Percentiles rank a stretch among this genome's conserved stretches.
Conservation (phyloP, 2,329 filamentous ascomycete species). For the Fusarium abutilonis region DNA sequence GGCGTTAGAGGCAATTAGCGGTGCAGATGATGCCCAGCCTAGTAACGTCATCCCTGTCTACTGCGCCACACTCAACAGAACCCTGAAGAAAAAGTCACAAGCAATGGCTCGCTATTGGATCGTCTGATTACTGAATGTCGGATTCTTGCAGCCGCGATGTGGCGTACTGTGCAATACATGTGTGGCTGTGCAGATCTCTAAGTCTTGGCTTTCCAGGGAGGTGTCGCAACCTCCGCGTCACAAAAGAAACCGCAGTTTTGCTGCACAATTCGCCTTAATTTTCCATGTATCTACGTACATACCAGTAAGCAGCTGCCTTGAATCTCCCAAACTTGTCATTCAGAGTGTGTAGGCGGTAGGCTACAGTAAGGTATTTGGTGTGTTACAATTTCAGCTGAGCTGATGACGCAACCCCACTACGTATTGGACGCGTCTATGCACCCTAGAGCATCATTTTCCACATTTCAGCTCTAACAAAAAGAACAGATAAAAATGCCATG, state of each 20-base stretch:
- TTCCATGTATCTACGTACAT: neutral
- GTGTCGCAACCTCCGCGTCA: neutral
- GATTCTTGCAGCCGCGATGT: neutral
- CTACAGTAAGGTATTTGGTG: neutral
- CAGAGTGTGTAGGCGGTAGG: no score
- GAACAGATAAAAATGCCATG: no score
- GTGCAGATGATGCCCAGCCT: slow-evolving; percentile 17
- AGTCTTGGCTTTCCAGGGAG: neutral
- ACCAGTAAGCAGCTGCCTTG: neutral
- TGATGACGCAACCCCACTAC: slow-evolving; percentile 17
- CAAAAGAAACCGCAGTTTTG: neutral
- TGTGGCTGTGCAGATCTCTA: slow-evolving; percentile 8
- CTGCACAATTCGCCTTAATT: neutral
- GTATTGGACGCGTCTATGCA: neutral
- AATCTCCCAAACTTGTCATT: neutral
- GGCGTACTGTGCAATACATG: neutral
- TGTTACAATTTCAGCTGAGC: neutral
- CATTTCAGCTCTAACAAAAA: neutral
- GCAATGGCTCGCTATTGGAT: neutral
- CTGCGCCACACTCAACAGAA: slow-evolving; percentile 33
- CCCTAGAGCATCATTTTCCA: neutral
- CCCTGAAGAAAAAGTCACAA: neutral
- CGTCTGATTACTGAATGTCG: neutral
- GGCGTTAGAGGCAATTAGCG: slow-evolving; percentile 19
- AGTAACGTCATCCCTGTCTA: slow-evolving; percentile 12